Conservation (phyloP, 2,329 filamentous ascomycete species). For the Paecilomyces variotii region DNA sequence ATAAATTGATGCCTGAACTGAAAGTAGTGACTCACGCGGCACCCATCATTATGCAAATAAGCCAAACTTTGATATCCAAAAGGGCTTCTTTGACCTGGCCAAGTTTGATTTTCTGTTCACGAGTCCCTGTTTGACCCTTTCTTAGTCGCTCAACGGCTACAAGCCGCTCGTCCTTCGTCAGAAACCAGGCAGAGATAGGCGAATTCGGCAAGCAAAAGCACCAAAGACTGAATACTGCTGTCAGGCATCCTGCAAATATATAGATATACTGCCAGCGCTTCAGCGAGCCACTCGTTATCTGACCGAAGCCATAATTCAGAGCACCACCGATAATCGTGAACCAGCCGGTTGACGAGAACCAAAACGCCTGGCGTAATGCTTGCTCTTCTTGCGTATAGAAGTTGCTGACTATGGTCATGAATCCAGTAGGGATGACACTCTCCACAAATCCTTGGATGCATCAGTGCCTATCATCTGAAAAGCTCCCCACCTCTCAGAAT, state of each 20-base stretch:
- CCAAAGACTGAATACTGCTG: constrained; percentile 55
- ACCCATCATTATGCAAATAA: constrained; percentile 61
- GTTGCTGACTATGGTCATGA: constrained; percentile 55
- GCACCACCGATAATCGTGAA: constrained; percentile 56
- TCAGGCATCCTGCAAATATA: constrained; percentile 55
- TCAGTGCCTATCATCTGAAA: background rate
- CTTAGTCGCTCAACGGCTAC: constrained; percentile 58
- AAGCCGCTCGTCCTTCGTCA: constrained; percentile 54
- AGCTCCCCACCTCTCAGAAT: background rate
- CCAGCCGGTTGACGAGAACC: constrained; percentile 53
- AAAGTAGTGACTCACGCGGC: constrained; percentile 40
- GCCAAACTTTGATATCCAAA: constrained; percentile 55
- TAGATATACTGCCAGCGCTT: constrained; percentile 65
- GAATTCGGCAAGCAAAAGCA: constrained; percentile 61
- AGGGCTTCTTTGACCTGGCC: constrained; percentile 52
- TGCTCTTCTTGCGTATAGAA: constrained; percentile 62
- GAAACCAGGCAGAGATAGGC: constrained; percentile 61
- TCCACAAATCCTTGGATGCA: constrained; percentile 45
- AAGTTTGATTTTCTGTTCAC: constrained; percentile 53
- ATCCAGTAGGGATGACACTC: constrained; percentile 57
- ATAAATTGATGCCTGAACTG: background rate
- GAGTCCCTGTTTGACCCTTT: constrained; percentile 55
- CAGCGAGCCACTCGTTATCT: constrained; percentile 48
- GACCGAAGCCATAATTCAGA: constrained; percentile 61
- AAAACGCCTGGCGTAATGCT: constrained; percentile 57